Percentiles rank a stretch among this genome's conserved stretches.
Conservation (phyloP, 1,139 yeast species). For the Hyphopichia fennica region DNA sequence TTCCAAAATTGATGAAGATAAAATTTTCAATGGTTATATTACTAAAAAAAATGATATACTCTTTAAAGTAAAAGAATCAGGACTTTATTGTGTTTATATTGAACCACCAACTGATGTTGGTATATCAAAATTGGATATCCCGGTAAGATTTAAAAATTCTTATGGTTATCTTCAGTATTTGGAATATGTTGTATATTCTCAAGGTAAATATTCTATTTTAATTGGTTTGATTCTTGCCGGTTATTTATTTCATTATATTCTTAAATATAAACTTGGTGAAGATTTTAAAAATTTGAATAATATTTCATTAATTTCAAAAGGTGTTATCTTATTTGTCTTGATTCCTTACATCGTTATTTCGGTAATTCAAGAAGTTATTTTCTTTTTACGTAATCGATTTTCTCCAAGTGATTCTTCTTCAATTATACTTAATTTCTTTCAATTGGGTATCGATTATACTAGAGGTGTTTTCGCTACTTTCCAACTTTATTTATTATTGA, state of each 20-base stretch:
- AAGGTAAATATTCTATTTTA: slow-evolving; percentile 15
- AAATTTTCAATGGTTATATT: slow-evolving; percentile 10
- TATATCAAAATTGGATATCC: slow-evolving; percentile 13
- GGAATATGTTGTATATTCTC: slow-evolving; percentile 20
- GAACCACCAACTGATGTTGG: slow-evolving; percentile 21
- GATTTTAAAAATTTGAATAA: slow-evolving; percentile 32
- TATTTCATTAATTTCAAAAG: slow-evolving; percentile 35
- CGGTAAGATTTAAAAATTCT: slow-evolving; percentile 22
- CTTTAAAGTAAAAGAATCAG: slow-evolving; percentile 22
- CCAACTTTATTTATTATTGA: slow-evolving; percentile 16
- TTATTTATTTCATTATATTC: slow-evolving; percentile 26
- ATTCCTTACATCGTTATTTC: slow-evolving; percentile 20
- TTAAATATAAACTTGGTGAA: slow-evolving; percentile 27
- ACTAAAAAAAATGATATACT: slow-evolving; percentile 9
- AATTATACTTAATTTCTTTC: slow-evolving; percentile 4
- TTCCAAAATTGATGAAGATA: slow-evolving; percentile 5
- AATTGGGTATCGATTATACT: slow-evolving; percentile 4
- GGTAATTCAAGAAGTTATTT: slow-evolving; percentile 11
- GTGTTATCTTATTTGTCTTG: slow-evolving; percentile 28
- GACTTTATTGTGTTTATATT: slow-evolving; percentile 35
- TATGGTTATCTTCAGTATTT: slow-evolving; percentile 29
- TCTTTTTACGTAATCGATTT: slow-evolving; percentile 19
- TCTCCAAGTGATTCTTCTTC: slow-evolving; percentile 6
- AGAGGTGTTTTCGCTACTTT: slow-evolving; percentile 7
- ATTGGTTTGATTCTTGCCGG: slow-evolving; percentile 18